phyloP scores from a whole-genome alignment of 2,329 filamentous ascomycete genomes.

The Arthrobotrys musiformis region DNA sequence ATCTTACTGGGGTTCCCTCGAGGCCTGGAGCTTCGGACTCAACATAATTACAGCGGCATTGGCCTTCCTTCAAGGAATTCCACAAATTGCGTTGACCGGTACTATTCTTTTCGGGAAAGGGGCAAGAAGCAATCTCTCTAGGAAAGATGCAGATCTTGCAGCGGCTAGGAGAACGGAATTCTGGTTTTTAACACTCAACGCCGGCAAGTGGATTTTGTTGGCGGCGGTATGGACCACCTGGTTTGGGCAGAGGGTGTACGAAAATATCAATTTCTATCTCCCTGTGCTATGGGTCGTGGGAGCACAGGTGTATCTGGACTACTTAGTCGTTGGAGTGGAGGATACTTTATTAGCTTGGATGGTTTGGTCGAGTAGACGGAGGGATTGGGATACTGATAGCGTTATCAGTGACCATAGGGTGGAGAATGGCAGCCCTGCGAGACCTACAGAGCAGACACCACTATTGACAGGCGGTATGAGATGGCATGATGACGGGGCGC shows the following conservation, averaged over 20 bases:
- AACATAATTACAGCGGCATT: slow-evolving; percentile 37
- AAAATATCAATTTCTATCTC: slow-evolving; percentile 52
- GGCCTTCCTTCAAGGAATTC: slow-evolving; percentile 41
- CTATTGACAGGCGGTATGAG: slow-evolving; percentile 30
- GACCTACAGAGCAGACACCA: slow-evolving; percentile 33
- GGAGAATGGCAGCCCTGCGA: not conserved
- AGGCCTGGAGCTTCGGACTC: slow-evolving; percentile 47
- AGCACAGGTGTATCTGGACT: slow-evolving; percentile 42
- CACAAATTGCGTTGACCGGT: slow-evolving; percentile 32
- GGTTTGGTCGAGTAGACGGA: slow-evolving; percentile 18
- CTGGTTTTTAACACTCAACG: not conserved
- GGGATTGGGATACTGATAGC: not conserved
- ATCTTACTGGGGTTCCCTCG: slow-evolving; percentile 33
- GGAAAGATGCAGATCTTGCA: not conserved
- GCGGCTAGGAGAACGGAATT: slow-evolving; percentile 19
- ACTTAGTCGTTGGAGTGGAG: slow-evolving; percentile 34
- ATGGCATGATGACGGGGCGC: slow-evolving; percentile 44
- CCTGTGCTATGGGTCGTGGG: slow-evolving; percentile 48
- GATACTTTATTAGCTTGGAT: slow-evolving; percentile 46
- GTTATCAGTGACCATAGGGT: not conserved
- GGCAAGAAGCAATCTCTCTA: not conserved
- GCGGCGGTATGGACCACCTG: slow-evolving; percentile 47
- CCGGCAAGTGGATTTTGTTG: slow-evolving; percentile 32
- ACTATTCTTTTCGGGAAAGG: not conserved
- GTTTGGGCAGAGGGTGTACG: slow-evolving; percentile 44